Percentiles rank a stretch among this genome's conserved stretches.
These are phyloP conservation scores for Fusarium dimerum DNA, from an alignment of 2,329 filamentous ascomycete genomes.

Conservation along the genomic window DNA sequence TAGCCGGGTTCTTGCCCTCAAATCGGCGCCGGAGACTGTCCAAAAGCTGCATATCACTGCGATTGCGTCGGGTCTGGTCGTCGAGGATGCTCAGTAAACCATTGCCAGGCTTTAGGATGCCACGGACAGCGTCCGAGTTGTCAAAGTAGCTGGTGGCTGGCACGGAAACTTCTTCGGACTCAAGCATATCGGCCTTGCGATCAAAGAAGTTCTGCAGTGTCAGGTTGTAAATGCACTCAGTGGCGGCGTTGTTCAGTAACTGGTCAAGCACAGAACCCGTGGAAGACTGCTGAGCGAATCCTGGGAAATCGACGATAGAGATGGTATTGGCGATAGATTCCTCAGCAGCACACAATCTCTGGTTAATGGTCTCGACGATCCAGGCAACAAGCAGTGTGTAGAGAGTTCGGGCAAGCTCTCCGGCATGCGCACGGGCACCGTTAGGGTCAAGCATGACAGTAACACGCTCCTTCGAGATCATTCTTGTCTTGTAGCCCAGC, in stretches of 20 bases:
- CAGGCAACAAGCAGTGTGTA: conserved; percentile 94
- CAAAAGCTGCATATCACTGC: conserved; percentile 84
- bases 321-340: conserved; percentile 91
- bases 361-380: conserved; percentile 90
- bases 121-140: conserved; percentile 91
- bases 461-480: conserved; percentile 93
- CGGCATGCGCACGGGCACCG: conserved; percentile 86
- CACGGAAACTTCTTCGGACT: conserved; percentile 89
- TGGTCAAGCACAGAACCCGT: conserved; percentile 89
- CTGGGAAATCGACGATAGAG: conserved; percentile 94
- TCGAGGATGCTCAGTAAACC: conserved; percentile 92
- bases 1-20: conserved; percentile 89
- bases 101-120: conserved; percentile 88
- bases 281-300: conserved; percentile 81
- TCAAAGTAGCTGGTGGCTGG: conserved; percentile 96
- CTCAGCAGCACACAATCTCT: conserved; percentile 82
- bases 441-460: conserved; percentile 96
- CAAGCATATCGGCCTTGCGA: conserved; percentile 86
- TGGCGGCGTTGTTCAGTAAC: conserved; percentile 90
- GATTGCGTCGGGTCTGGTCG: conserved; percentile 88
- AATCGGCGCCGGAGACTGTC: conserved; percentile 92
- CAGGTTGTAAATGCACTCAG: conserved; percentile 89
- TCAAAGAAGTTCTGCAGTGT: conserved; percentile 96
- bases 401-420: conserved; percentile 88
- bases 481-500: conserved; percentile 94